Evolutionary conservation across 108 stramenopile species (phyloP).

Genomic region (Pseudonitzschia delicatissima): DNA sequence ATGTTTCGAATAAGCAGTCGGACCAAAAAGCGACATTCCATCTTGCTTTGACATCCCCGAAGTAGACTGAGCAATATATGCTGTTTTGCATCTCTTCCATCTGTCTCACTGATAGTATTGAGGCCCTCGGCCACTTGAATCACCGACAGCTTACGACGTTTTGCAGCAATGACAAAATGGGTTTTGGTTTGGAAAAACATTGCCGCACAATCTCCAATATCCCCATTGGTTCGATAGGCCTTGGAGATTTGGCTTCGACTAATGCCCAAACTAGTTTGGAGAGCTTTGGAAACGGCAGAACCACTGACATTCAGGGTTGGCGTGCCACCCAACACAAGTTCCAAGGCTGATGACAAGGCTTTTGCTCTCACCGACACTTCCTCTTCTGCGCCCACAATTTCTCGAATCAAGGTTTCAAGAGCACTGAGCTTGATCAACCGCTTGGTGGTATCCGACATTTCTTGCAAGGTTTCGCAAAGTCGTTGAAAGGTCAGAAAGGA

Average conservation of each 20-base stretch:
- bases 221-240: slow-evolving; percentile 40
- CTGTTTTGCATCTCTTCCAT: slow-evolving; percentile 32
- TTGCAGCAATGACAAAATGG: slow-evolving; percentile 14
- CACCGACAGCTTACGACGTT: slow-evolving; percentile 17
- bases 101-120: slow-evolving; percentile 19
- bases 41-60: slow-evolving; percentile 31
- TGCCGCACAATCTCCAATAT: slow-evolving; percentile 47
- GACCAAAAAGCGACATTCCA: slow-evolving; percentile 45
- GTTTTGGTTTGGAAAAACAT: slow-evolving; percentile 31
- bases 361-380: slow-evolving; percentile 1
- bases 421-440: slow-evolving; percentile 30
- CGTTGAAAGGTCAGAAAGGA: slow-evolving; percentile 13
- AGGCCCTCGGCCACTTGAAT: slow-evolving; percentile 26
- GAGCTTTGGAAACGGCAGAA: slow-evolving; percentile 35
- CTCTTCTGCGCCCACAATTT: neutral
- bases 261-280: slow-evolving; percentile 31
- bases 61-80: slow-evolving; percentile 35
- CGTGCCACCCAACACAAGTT: slow-evolving; percentile 21
- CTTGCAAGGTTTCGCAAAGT: slow-evolving; percentile 32
- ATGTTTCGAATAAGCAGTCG: slow-evolving; percentile 43
- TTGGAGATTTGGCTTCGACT: slow-evolving; percentile 32
- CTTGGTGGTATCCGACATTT: slow-evolving; percentile 43
- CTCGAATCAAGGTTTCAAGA: slow-evolving; percentile 26
- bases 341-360: slow-evolving; percentile 18
- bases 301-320: slow-evolving; percentile 40